Percentiles rank a stretch among this genome's conserved stretches.
Evolutionary conservation across 2,329 filamentous ascomycete species (phyloP).

Genomic region (Sphaerulina vaccinii): DNA sequence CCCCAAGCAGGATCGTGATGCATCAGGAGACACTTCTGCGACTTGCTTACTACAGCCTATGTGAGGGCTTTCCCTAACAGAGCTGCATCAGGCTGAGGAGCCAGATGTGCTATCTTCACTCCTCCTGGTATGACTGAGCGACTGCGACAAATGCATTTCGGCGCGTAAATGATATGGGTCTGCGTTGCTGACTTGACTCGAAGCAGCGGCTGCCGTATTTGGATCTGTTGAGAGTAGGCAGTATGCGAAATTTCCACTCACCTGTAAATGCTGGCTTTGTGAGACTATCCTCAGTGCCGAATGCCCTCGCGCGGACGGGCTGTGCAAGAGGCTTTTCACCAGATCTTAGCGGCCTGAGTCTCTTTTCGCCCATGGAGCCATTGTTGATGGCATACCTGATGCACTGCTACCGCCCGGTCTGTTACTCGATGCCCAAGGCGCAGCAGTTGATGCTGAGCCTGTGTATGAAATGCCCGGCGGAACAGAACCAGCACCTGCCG

Average conservation of each 20-base stretch:
- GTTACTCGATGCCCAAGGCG: background rate
- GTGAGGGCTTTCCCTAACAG: no score
- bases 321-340: background rate
- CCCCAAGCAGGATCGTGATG: no score
- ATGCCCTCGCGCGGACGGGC: background rate
- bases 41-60: no score
- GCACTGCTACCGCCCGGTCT: background rate
- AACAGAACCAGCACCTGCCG: background rate
- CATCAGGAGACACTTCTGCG: no score
- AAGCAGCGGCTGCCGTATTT: no score
- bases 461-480: background rate
- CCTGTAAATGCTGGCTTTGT: background rate
- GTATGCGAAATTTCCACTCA: background rate
- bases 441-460: background rate
- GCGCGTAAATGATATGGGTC: no score
- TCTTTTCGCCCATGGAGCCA: conserved; percentile 4
- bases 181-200: no score
- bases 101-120: no score
- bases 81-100: no score
- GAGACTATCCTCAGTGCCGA: background rate
- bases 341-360: background rate
- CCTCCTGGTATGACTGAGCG: no score
- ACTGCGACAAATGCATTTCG: no score
- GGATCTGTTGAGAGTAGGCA: background rate
- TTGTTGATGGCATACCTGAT: conserved; percentile 1